Base-by-base conservation (phyloP, 257 asterid genomes). In the Nicotiana obtusifolia region DNA sequence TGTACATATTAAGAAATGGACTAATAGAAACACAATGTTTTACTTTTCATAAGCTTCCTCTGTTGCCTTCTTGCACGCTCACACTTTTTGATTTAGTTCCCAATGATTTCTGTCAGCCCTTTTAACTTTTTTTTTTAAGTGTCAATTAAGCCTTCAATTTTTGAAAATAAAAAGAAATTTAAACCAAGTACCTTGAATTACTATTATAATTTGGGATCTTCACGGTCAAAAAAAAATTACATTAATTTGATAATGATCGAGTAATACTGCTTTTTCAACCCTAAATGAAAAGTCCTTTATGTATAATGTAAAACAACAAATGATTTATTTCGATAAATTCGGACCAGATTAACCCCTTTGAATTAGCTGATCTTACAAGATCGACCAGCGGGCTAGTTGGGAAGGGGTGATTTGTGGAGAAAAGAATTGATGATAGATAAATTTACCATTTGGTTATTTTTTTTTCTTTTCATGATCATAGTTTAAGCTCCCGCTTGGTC, bases 71-170 rank as follows among this genome's bases (percentile, higher is more conserved):
- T 47, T 47, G 79, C 79, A 73, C 79, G 79, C 79, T 41, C 79
- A 5, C 79, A 8, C 79, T 73, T 73, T 71, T 73, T 73, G 79
- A 73, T 73, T 49, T 73, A 47, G 79, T 73, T 73, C 79, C 79
- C 79, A 73, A 73, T 73, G 79, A 47, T 73, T 49, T 47, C 26
- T 73, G 79, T 14, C 79, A 49, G 62, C 62, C 24, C 24, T 22
- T 41, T 41, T 0, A 7, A 41, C 47, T 41, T 37, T 7, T 47
- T 24, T 14, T 41, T 47, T 14, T 22, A 69, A n/a, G 35, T 22
- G 22, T 68, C 33, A 41, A 37, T 20, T 69, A 69, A 69, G 6
- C 6, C 11, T 19, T 8, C 0, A 41, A 41, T 22, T 1, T 2
- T 13, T 20, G 3, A 10, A 16, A 16, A 28, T 2, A 28, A 4